These are phyloP conservation scores for Drechslera avenae DNA, from an alignment of 2,329 filamentous ascomycete species.

Conservation along the genomic window DNA sequence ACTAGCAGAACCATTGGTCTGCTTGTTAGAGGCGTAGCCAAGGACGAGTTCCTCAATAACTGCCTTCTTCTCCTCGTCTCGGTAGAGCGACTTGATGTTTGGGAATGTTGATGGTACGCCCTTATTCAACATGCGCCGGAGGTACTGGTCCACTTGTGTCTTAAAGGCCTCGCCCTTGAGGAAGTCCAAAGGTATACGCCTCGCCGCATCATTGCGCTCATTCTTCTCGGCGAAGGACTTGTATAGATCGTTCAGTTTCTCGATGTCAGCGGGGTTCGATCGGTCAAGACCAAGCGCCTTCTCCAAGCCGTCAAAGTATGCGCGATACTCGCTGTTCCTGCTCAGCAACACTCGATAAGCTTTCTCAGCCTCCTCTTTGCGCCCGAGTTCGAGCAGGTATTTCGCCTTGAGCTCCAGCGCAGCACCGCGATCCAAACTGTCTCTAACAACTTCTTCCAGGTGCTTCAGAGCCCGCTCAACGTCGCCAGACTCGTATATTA, in stretches of 20 bases:
- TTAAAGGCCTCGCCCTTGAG: slow-evolving; percentile 79
- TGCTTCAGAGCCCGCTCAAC: slow-evolving; percentile 83
- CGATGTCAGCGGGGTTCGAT: slow-evolving; percentile 66
- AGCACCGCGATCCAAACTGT: slow-evolving; percentile 80
- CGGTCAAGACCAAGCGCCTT: slow-evolving; percentile 68
- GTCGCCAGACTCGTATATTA: slow-evolving; percentile 90
- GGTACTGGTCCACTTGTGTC: slow-evolving; percentile 75
- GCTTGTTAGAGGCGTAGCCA: slow-evolving; percentile 70
- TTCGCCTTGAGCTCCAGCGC: slow-evolving; percentile 85
- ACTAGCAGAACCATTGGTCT: slow-evolving; percentile 56
- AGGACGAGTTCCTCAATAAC: slow-evolving; percentile 76
- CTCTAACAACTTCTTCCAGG: slow-evolving; percentile 75
- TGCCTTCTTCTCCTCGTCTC: slow-evolving; percentile 76
- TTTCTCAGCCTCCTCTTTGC: slow-evolving; percentile 77
- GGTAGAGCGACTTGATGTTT: slow-evolving; percentile 93
- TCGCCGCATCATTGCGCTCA: slow-evolving; percentile 81
- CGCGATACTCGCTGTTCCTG: slow-evolving; percentile 84
- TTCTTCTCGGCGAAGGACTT: slow-evolving; percentile 80
- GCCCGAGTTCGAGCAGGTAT: slow-evolving; percentile 78
- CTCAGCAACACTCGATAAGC: slow-evolving; percentile 82
- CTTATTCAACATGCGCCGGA: slow-evolving; percentile 84
- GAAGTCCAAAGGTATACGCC: slow-evolving; percentile 88
- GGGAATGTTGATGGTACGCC: slow-evolving; percentile 96
- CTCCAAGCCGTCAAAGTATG: slow-evolving; percentile 81
- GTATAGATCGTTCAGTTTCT: slow-evolving; percentile 77